These are phyloP conservation scores for Boletus pseudo-olivaceus DNA, from an alignment of 768 basidiomycete species.

Conservation along the genomic window DNA sequence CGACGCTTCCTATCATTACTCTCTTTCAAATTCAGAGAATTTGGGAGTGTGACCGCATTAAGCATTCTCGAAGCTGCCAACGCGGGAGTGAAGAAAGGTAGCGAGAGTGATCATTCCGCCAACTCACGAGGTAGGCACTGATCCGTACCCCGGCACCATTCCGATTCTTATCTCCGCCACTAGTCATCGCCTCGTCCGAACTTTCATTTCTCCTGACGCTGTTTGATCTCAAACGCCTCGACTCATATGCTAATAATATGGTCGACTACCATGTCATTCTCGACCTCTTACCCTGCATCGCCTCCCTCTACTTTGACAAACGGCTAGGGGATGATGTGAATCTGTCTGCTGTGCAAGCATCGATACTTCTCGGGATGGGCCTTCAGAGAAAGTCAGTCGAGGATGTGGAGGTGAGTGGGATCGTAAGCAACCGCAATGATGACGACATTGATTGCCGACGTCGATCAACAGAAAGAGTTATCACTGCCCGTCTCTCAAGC, in stretches of 20 bases:
- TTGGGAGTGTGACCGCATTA: slow-evolving; percentile 80
- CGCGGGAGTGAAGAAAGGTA: slow-evolving; percentile 45
- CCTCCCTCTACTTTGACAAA: slow-evolving; percentile 81
- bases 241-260: slow-evolving; percentile 94
- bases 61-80: slow-evolving; percentile 88
- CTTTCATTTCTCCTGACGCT: slow-evolving; percentile 70
- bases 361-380: slow-evolving; percentile 86
- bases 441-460: slow-evolving; percentile 1
- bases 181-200: slow-evolving; percentile 36
- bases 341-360: slow-evolving; percentile 86
- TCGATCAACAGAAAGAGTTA: slow-evolving; percentile 59
- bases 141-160: slow-evolving; percentile 20
- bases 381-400: slow-evolving; percentile 88
- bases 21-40: slow-evolving; percentile 94
- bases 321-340: slow-evolving; percentile 61
- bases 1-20: slow-evolving; percentile 83
- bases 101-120: slow-evolving; percentile 34
- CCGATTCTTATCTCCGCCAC: neutral
- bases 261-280: slow-evolving; percentile 96
- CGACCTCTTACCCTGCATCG: slow-evolving; percentile 81
- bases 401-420: slow-evolving; percentile 70
- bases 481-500: slow-evolving; percentile 81
- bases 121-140: slow-evolving; percentile 25
- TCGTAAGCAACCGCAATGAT: neutral
- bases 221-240: slow-evolving; percentile 93